phyloP scores from a whole-genome alignment of 23 red algal species.

The Gracilariopsis chorda region DNA sequence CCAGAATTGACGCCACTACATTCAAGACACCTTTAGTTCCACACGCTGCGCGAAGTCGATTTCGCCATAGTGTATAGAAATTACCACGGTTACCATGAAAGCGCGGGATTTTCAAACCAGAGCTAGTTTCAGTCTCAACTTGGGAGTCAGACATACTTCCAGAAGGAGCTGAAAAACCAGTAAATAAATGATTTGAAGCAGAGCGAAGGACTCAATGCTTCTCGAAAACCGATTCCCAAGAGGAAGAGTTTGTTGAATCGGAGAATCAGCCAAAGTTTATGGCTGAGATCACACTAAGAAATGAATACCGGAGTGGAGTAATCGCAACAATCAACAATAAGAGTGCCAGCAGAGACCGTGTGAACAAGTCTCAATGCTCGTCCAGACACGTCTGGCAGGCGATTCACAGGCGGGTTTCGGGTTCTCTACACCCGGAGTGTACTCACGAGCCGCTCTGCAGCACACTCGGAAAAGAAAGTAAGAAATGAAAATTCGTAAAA shows the following conservation, averaged over 20 bases:
- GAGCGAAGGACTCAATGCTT: background rate
- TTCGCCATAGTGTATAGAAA: background rate
- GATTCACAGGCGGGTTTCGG: too few species aligned
- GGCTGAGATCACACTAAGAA: too few species aligned
- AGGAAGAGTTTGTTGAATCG: too few species aligned
- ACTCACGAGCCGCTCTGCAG: too few species aligned
- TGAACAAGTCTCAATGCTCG: background rate
- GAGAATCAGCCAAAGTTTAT: too few species aligned
- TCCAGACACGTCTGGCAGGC: too few species aligned
- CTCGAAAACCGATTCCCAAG: too few species aligned
- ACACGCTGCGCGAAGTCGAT: constrained; percentile 28
- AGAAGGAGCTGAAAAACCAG: background rate
- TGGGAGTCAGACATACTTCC: constrained; percentile 18
- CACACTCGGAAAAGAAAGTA: too few species aligned
- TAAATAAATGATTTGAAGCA: background rate
- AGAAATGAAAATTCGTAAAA: too few species aligned
- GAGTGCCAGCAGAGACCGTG: background rate
- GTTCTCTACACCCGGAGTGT: too few species aligned
- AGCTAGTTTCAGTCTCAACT: background rate
- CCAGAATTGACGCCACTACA: background rate
- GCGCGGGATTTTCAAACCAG: constrained; percentile 7
- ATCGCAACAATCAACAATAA: background rate
- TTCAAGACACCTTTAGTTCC: constrained; percentile 7
- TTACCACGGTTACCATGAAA: constrained; percentile 29
- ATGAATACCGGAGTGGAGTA: background rate